Evolutionary conservation across 441 rosid genomes (phyloP), one percentile per base, ranked within the genome.

Genomic region (Jatropha podagrica): DNA sequence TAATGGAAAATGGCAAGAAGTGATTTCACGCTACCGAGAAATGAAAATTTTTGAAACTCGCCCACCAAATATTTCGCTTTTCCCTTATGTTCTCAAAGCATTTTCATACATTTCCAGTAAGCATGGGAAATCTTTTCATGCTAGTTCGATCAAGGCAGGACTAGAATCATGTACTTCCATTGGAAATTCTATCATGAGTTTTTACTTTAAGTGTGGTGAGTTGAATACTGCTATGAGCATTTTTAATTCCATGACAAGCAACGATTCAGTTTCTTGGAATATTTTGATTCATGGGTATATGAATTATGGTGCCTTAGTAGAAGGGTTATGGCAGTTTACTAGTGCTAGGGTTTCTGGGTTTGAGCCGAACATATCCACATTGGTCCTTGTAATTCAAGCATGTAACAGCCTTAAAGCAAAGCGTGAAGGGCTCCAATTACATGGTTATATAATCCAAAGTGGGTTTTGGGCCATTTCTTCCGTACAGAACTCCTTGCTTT

Each of bases 251-350:
- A 73, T 84, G 87, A 72, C 4, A 32, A 73, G 58, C 71, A 78
- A 77, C 67, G 95, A 93, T 76, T 91, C 92, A 6, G 84, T 93
- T 76, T 84, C 96, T 75, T 91, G 95, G 95, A 93, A 91, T 69
- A 85, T 88, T 54, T 69, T 93, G 63, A 78, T 88, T 56, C 82
- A 83, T 40, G 92, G 93, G 69, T 75, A 85, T 71, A 85, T 90
- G 2, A 65, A 82, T 79, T 74, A 38, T 12, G 91, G 95, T 70
- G 79, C 77, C 66, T 69, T 12, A 49, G 74, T 76, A 70, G 85
- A 83, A 73, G 96, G 90, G 23, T 46, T 91, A 42, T 18, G 75
- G 78, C 87, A 88, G 87, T 88, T 91, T 79, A 75, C 61, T 2
- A 81, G 72, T 76, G 90, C 88, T 9, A 88, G 88, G 77, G 75